These are phyloP conservation scores for Candida ponderosae DNA, from an alignment of 805 yeast genomes.

Conservation along the genomic window DNA sequence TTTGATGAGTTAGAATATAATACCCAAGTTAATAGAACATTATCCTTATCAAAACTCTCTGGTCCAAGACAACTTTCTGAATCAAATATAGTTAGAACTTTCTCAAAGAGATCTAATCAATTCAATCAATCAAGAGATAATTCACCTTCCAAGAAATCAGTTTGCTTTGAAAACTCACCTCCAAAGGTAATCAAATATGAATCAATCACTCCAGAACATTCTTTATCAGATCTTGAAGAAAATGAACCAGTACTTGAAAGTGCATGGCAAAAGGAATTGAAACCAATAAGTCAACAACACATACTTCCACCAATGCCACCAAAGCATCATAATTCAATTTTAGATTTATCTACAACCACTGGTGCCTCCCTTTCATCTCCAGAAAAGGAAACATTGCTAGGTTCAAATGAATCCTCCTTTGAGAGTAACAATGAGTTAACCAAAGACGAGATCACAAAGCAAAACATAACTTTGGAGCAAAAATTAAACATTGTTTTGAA, in stretches of 20 bases:
- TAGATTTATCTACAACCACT: constrained; percentile 10
- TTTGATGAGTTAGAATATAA: constrained; percentile 26
- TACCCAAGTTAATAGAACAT: constrained; percentile 19
- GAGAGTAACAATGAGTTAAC: constrained; percentile 10
- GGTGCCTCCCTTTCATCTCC: constrained; percentile 4
- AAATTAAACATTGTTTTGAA: constrained; percentile 36
- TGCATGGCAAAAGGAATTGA: too few relatives aligned
- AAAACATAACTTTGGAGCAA: constrained; percentile 30
- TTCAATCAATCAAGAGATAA: constrained; percentile 13
- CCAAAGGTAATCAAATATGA: constrained; percentile 30
- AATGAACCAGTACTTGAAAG: constrained; percentile 16
- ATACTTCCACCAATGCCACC: constrained; percentile 29
- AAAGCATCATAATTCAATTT: constrained; percentile 14
- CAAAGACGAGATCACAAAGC: constrained; percentile 17
- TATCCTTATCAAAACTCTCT: constrained; percentile 18
- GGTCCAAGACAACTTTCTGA: constrained; percentile 22
- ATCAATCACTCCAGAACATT: constrained; percentile 16
- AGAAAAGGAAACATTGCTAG: constrained; percentile 16
- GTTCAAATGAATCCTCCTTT: constrained; percentile 14
- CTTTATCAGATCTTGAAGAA: constrained; percentile 16
- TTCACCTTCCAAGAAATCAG: constrained; percentile 29
- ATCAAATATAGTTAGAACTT: constrained; percentile 13
- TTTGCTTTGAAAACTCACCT: constrained; percentile 30
- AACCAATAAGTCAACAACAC: constrained; percentile 13
- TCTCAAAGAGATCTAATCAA: constrained; percentile 11